Percentiles rank a stretch among this genome's conserved stretches.
Evolutionary conservation across 768 basidiomycete species (phyloP).

Genomic region (Mycena capillaripes): DNA sequence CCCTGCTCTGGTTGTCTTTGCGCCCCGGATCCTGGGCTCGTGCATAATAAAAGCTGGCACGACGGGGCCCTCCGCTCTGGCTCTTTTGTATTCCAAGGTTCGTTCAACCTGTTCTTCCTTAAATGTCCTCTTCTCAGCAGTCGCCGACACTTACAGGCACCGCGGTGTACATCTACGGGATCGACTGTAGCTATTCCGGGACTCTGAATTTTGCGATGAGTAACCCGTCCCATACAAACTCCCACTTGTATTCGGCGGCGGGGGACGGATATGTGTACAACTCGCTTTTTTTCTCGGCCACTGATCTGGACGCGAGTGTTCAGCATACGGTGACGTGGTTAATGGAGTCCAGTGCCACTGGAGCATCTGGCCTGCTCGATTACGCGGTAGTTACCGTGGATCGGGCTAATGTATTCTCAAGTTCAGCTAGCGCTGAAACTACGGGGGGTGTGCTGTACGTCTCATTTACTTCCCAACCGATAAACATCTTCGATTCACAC

Average conservation of each 20-base stretch:
- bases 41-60: background rate
- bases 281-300: conserved; percentile 19
- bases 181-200: background rate
- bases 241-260: background rate
- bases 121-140: background rate
- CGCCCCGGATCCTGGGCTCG: background rate
- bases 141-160: background rate
- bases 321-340: conserved; percentile 15
- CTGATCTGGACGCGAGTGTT: background rate
- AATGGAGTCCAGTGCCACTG: background rate
- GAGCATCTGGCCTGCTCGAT: background rate
- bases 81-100: background rate
- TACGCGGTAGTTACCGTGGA: background rate
- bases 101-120: background rate
- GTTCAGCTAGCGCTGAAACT: no score
- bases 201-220: background rate
- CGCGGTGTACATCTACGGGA: conserved; percentile 8
- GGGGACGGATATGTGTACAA: background rate
- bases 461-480: no score
- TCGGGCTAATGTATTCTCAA: background rate
- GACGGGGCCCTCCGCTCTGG: background rate
- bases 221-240: background rate
- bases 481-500: no score
- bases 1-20: no score
- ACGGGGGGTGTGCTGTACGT: no score